A percentile compares a stretch with the other conserved stretches of the same genome.
These are phyloP conservation scores for Diplodia seriata DNA, from an alignment of 2,329 filamentous ascomycete species.

Conservation along the genomic window DNA sequence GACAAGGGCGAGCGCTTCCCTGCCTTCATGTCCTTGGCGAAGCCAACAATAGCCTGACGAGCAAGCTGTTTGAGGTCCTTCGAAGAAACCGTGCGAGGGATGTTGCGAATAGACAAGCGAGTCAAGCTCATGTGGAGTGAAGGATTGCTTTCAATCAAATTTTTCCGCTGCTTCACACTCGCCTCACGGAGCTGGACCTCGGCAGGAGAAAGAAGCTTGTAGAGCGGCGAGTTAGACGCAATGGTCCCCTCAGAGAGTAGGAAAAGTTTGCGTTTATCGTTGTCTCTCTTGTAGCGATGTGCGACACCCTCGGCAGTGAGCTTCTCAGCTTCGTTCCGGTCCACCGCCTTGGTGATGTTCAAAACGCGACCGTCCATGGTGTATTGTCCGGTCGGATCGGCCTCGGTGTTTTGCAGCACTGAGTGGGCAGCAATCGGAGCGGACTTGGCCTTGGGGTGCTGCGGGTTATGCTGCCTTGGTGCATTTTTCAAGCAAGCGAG, in stretches of 20 bases:
- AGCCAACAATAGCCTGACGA: constrained; percentile 90
- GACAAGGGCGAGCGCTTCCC: constrained; percentile 78
- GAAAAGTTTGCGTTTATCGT: constrained; percentile 89
- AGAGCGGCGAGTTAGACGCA: constrained; percentile 76
- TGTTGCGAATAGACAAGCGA: constrained; percentile 87
- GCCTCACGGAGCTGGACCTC: constrained; percentile 90
- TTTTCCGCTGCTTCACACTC: constrained; percentile 85
- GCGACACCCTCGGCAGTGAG: constrained; percentile 73
- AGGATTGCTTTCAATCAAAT: constrained; percentile 89
- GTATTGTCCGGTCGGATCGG: constrained; percentile 83
- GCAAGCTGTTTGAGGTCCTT: constrained; percentile 93
- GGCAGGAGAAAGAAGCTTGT: constrained; percentile 74
- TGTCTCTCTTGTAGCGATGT: constrained; percentile 71
- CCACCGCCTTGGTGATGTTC: constrained; percentile 83
- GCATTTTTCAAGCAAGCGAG: constrained; percentile 77
- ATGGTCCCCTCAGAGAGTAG: constrained; percentile 88
- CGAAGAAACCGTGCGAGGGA: constrained; percentile 80
- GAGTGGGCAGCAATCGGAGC: constrained; percentile 67
- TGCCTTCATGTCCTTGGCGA: constrained; percentile 85
- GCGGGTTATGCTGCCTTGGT: constrained; percentile 58
- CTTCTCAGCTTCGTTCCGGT: constrained; percentile 77
- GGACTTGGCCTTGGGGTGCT: constrained; percentile 45
- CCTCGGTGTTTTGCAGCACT: constrained; percentile 83
- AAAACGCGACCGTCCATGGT: constrained; percentile 89
- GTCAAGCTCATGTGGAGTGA: constrained; percentile 87